Evolutionary conservation across 2,329 filamentous ascomycete species (phyloP).

Genomic region (Escovopsis weberi): DNA sequence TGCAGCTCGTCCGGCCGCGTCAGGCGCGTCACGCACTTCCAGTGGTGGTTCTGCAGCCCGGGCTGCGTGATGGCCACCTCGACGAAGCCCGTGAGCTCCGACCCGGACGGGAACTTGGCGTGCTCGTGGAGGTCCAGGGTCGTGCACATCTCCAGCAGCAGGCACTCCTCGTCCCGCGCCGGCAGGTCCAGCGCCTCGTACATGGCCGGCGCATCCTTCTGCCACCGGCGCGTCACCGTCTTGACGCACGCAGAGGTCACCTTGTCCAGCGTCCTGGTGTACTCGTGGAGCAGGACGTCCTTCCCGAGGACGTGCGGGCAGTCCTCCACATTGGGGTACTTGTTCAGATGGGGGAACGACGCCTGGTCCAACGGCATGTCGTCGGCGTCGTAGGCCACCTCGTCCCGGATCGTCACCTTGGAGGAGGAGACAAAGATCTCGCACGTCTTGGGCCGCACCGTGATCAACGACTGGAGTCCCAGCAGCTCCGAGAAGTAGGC

Average conservation of each 20-base stretch:
- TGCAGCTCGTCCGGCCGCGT: conserved; percentile 42
- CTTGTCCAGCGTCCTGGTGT: conserved; percentile 39
- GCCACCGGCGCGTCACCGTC: conserved; percentile 40
- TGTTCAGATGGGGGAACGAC: conserved; percentile 42
- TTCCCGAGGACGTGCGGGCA: conserved; percentile 34
- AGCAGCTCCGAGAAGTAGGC: conserved; percentile 46
- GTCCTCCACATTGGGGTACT: conserved; percentile 38
- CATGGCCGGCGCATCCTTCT: conserved; percentile 42
- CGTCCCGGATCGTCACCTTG: conserved; percentile 35
- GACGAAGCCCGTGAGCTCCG: conserved; percentile 44
- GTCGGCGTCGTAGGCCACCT: conserved; percentile 29
- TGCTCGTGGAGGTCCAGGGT: conserved; percentile 44
- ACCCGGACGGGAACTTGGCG: conserved; percentile 42
- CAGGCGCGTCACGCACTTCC: conserved; percentile 46
- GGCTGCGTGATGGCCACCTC: conserved; percentile 43
- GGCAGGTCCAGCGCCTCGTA: conserved; percentile 35
- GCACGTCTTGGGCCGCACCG: conserved; percentile 41
- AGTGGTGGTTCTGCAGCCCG: conserved; percentile 39
- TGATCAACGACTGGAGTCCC: conserved; percentile 36
- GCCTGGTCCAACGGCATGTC: conserved; percentile 27
- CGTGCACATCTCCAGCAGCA: conserved; percentile 48
- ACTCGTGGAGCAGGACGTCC: conserved; percentile 43
- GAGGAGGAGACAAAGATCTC: conserved; percentile 44
- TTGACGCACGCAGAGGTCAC: conserved; percentile 41
- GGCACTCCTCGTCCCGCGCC: conserved; percentile 34